phyloP scores from a whole-genome alignment of 164 flowering plant species.

The Amborella trichopoda region DNA sequence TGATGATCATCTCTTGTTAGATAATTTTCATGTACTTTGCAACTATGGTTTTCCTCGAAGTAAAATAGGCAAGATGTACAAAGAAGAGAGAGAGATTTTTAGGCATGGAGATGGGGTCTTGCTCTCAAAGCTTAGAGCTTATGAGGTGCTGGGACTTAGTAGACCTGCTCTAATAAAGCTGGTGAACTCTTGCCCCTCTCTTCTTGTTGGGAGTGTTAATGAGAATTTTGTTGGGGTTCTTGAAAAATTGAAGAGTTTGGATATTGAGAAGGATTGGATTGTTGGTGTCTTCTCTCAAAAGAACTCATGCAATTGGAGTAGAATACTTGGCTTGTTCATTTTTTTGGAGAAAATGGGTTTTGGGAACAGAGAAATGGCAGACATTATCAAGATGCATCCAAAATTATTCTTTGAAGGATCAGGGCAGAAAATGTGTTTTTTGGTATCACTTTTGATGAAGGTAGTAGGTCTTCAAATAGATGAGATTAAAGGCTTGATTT shows the following conservation, averaged over 20 bases:
- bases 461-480: conserved; percentile 20
- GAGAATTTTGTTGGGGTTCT: conserved; percentile 26
- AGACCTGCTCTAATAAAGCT: conserved; percentile 18
- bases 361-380: conserved; percentile 24
- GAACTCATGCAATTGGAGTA: conserved; percentile 37
- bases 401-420: conserved; percentile 41
- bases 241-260: conserved; percentile 28
- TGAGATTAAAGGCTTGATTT: conserved; percentile 25
- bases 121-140: conserved; percentile 9
- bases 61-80: conserved; percentile 57
- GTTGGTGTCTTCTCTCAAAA: conserved; percentile 20
- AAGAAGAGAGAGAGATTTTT: conserved; percentile 42
- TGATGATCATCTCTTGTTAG: conserved; percentile 47
- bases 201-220: conserved; percentile 35
- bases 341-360: conserved; percentile 26
- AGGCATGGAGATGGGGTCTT: conserved; percentile 35
- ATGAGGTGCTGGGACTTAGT: conserved; percentile 29
- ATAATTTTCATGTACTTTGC: conserved; percentile 47
- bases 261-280: conserved; percentile 32
- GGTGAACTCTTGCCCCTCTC: conserved; percentile 32
- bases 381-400: conserved; percentile 26
- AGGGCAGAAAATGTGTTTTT: conserved; percentile 20
- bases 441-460: conserved; percentile 38
- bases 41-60: conserved; percentile 43
- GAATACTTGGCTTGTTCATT: conserved; percentile 22